These are phyloP conservation scores for Thalassiosira oceanica DNA, from an alignment of 352 stramenopile genomes.

Conservation along the genomic window DNA sequence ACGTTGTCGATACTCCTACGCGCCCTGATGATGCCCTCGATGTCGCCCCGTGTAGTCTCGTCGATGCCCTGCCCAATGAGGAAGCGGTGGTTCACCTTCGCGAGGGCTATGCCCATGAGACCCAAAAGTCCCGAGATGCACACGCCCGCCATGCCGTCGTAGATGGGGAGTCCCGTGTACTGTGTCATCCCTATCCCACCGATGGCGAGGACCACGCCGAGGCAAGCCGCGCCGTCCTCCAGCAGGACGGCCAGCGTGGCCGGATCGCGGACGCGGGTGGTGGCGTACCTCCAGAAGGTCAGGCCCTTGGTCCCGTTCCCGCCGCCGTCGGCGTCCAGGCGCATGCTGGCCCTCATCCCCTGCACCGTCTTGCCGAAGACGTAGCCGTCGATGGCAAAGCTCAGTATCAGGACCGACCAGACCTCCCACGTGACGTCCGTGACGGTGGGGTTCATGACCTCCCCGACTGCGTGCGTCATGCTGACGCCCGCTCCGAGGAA, in stretches of 20 bases:
- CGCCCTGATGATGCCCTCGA: constrained; percentile 86
- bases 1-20: constrained; percentile 92
- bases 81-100: constrained; percentile 93
- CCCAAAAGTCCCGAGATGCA: constrained; percentile 91
- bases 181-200: constrained; percentile 91
- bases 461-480: constrained; percentile 87
- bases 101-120: constrained; percentile 88
- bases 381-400: constrained; percentile 94
- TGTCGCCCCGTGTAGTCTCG: constrained; percentile 80
- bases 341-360: constrained; percentile 61
- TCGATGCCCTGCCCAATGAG: constrained; percentile 95
- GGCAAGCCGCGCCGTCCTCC: constrained; percentile 95
- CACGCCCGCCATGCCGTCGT: constrained; percentile 93
- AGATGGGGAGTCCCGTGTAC: constrained; percentile 90
- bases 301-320: constrained; percentile 36
- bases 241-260: constrained; percentile 96
- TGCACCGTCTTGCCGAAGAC: constrained; percentile 90
- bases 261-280: constrained; percentile 85
- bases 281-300: constrained; percentile 59
- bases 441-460: constrained; percentile 77
- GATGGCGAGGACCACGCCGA: constrained; percentile 93
- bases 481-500: constrained; percentile 94
- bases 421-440: constrained; percentile 88
- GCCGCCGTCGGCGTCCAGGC: constrained; percentile 10
- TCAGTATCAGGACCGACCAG: constrained; percentile 93